phyloP scores from a whole-genome alignment of 305 asterid species.

The Striga hermonthica region DNA sequence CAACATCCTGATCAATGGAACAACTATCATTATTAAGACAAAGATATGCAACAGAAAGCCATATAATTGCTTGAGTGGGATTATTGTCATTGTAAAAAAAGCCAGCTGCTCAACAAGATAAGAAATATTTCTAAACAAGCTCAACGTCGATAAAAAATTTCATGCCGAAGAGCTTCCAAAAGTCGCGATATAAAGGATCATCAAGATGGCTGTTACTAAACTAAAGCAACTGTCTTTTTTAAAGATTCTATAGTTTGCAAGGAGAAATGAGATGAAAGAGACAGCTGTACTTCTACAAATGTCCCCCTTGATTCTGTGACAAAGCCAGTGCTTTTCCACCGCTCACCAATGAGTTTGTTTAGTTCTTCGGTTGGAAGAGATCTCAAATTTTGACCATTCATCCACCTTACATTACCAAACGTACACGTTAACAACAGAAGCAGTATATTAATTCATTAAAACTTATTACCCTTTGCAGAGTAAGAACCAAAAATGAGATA shows the following conservation, averaged over 20 bases:
- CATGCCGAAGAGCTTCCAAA: constrained; percentile 5
- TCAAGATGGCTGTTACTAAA: constrained; percentile 18
- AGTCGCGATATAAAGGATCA: constrained; percentile 22
- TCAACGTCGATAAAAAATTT: constrained; percentile 24
- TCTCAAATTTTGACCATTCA: constrained; percentile 92
- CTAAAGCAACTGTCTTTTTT: neutral
- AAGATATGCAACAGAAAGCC: constrained; percentile 14
- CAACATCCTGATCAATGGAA: constrained; percentile 65
- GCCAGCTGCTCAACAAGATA: constrained; percentile 22
- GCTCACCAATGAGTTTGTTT: constrained; percentile 59
- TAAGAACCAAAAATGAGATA: constrained; percentile 15
- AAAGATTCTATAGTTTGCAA: constrained; percentile 10
- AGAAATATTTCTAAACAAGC: constrained; percentile 23
- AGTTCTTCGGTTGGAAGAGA: constrained; percentile 62
- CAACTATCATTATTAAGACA: constrained; percentile 7
- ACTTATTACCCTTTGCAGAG: constrained; percentile 26
- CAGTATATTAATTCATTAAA: constrained; percentile 26
- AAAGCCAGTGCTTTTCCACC: constrained; percentile 66
- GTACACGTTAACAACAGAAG: constrained; percentile 21
- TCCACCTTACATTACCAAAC: constrained; percentile 68
- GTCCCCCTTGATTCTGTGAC: constrained; percentile 62
- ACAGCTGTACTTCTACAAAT: constrained; percentile 58
- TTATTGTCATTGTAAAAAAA: constrained; percentile 7
- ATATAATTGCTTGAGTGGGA: constrained; percentile 6
- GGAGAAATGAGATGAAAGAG: constrained; percentile 21